These are phyloP conservation scores for Neoarthrinium moseri DNA, from an alignment of 2,329 filamentous ascomycete genomes.

Conservation along the genomic window DNA sequence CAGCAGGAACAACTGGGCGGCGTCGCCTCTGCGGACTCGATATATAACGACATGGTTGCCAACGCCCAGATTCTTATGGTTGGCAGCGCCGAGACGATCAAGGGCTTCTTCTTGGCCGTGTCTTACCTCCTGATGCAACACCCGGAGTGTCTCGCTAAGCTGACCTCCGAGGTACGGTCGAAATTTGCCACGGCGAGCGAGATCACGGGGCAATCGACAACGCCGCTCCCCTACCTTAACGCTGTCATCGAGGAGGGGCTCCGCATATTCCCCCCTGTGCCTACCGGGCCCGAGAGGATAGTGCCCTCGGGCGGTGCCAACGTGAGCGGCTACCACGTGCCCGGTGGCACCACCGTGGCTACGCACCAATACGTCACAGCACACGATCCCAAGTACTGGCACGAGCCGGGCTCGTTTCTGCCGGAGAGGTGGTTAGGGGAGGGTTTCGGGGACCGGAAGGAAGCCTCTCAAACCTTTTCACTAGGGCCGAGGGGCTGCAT, in stretches of 20 bases:
- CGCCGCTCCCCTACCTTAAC: conserved; percentile 11
- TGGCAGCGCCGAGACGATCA: background rate
- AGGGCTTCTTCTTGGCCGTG: background rate
- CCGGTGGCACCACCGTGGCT: conserved; percentile 1
- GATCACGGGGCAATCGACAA: conserved; percentile 6
- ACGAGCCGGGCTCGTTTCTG: conserved; percentile 15
- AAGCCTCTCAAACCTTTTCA: conserved; percentile 8
- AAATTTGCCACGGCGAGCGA: conserved; percentile 7
- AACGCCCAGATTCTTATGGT: background rate
- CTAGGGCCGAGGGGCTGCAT: conserved; percentile 12
- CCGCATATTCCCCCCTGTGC: conserved; percentile 12
- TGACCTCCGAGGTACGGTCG: conserved; percentile 9
- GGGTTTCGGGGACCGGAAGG: conserved; percentile 3
- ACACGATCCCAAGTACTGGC: conserved; percentile 8
- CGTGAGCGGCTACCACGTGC: conserved; percentile 7
- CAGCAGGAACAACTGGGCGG: background rate
- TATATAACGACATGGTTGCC: background rate
- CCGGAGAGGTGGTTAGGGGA: conserved; percentile 18
- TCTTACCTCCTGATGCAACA: background rate
- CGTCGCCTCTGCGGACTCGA: background rate
- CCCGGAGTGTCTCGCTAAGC: conserved; percentile 3
- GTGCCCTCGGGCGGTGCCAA: background rate
- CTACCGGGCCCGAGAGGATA: background rate
- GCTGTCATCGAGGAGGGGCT: conserved; percentile 13
- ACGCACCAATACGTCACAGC: conserved; percentile 2